Evolutionary conservation across 2,329 filamentous ascomycete species (phyloP), one percentile per base, ranked within the genome.

Genomic region (Fusarium transvaalense): DNA sequence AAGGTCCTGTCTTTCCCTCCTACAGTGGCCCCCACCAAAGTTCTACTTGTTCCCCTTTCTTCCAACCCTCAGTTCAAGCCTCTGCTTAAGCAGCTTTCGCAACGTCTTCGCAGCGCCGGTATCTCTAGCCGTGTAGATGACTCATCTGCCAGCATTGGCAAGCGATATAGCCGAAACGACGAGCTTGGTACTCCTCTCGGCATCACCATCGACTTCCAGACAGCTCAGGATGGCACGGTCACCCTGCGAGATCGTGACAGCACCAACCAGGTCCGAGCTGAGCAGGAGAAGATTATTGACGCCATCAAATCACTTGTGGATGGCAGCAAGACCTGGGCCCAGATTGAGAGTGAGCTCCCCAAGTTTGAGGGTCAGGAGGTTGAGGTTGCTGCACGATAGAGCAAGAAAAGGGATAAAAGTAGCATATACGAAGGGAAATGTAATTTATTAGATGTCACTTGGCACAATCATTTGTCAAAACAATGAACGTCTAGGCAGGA

Each of bases 131-230:
- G 92, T 64, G 88, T 97, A 37, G 96, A 98, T 76, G 92, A 96
- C 79, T 97, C 93, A 15, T 93, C 91, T 29, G 94, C 94, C 65
- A 94, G 90, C 67, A 98, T 98, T 74, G 95, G 95, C 78, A 97
- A 97, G 86, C 91, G 95, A 55, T 98, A 97, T 81, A 90, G 92
- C 77, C 90, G 96, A 75, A 97, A 97, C 78, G 95, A 98, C 80
- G 95, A 98, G 83, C 88, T 97, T 61, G 96, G 95, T 75, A 98
- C 96, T 43, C 93, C 95, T 10, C 90, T 97, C 69, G 95, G 94
- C 77, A 90, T 98, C 79, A 98, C 95, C 0, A 88, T 98, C 63
- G 95, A 98, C 80, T 98, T 97, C 87, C 93, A 98, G 84, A 97
- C 93, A 47, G 84, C 97, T 71, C 89, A 97, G 81, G 94, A 97